These are phyloP conservation scores for Hibiscus mutabilis DNA, from an alignment of 345 rosid genomes.

Conservation along the genomic window DNA sequence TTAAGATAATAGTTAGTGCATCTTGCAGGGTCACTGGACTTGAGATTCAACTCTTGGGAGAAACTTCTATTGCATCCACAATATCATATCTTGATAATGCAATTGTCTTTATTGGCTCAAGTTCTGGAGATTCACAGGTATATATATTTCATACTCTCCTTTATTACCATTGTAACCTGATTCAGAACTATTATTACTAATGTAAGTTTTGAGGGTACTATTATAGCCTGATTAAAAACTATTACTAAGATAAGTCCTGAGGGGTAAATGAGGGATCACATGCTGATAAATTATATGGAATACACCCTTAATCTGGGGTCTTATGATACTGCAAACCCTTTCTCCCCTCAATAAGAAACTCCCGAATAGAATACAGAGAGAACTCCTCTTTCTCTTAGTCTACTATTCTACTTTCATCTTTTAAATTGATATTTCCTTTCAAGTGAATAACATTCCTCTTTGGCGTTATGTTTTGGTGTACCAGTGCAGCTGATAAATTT, in stretches of 20 bases:
- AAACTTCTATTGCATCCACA: slow-evolving; percentile 85
- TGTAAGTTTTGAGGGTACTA: too few relatives aligned
- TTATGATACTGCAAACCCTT: neutral
- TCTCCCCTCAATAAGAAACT: neutral
- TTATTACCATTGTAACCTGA: neutral
- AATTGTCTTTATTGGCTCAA: slow-evolving; percentile 77
- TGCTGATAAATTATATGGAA: neutral
- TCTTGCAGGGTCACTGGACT: slow-evolving; percentile 81
- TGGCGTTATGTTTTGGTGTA: neutral
- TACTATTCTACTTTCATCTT: neutral
- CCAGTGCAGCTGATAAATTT: slow-evolving; percentile 69
- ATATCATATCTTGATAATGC: slow-evolving; percentile 91
- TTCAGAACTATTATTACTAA: neutral
- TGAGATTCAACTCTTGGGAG: slow-evolving; percentile 88
- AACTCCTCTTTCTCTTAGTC: neutral
- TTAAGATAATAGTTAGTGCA: slow-evolving; percentile 5
- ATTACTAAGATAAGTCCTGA: neutral
- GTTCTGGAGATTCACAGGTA: slow-evolving; percentile 96
- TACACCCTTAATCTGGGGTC: neutral
- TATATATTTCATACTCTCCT: neutral
- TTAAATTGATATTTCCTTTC: neutral
- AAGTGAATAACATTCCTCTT: neutral
- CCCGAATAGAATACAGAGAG: neutral
- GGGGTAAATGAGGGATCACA: neutral
- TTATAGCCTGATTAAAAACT: neutral